Percentiles rank a stretch among this genome's conserved stretches.
These are phyloP conservation scores for Graphilbum fragrans DNA, from an alignment of 2,329 filamentous ascomycete species.

Conservation along the genomic window DNA sequence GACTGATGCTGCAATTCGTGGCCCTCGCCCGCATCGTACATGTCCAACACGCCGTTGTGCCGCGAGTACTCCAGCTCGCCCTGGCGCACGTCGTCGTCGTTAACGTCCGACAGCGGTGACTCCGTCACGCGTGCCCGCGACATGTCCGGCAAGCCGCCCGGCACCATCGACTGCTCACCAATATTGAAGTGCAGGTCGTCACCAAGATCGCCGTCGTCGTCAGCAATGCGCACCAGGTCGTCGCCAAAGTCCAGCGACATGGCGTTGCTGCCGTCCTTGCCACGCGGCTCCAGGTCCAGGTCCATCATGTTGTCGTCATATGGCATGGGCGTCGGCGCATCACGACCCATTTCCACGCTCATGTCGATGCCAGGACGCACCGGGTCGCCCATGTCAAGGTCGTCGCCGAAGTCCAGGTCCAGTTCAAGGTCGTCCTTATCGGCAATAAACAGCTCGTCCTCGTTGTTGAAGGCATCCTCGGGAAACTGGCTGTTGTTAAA, in stretches of 20 bases:
- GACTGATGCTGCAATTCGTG: constrained; percentile 43
- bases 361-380: constrained; percentile 34
- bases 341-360: constrained; percentile 83
- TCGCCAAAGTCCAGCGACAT: constrained; percentile 37
- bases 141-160: constrained; percentile 33
- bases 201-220: constrained; percentile 54
- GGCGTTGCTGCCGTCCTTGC: constrained; percentile 47
- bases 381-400: constrained; percentile 55
- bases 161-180: constrained; percentile 45
- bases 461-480: constrained; percentile 48
- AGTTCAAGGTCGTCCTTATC: constrained; percentile 57
- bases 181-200: constrained; percentile 55
- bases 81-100: constrained; percentile 48
- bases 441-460: constrained; percentile 43
- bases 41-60: constrained; percentile 37
- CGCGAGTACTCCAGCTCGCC: constrained; percentile 46
- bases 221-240: constrained; percentile 45
- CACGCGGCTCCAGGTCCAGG: constrained; percentile 41
- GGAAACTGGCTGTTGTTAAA: constrained; percentile 71
- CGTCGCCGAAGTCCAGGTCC: constrained; percentile 63
- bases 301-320: constrained; percentile 60
- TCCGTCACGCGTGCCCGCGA: constrained; percentile 52
- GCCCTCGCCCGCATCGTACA: constrained; percentile 50
- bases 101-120: constrained; percentile 58
- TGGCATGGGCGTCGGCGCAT: constrained; percentile 57